Conservation (phyloP, 352 stramenopile species). For the Phytophthora fragariae region DNA sequence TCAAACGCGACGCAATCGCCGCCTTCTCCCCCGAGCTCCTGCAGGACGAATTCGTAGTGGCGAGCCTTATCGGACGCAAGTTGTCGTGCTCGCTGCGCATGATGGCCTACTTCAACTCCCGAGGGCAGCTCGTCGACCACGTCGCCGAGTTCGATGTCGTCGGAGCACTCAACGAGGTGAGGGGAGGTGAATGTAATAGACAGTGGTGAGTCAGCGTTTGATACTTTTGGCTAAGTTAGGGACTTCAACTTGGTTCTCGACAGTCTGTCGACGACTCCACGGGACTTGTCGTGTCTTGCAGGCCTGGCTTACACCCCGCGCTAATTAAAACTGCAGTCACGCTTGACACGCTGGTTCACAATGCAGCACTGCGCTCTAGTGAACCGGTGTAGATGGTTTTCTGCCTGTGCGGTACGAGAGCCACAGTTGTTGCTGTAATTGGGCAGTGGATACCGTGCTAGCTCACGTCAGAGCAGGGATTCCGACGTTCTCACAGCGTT, state of each 20-base stretch:
- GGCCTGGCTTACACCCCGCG: no score
- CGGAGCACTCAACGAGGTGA: conserved; percentile 17
- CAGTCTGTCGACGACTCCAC: no score
- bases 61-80: conserved; percentile 10
- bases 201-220: neutral
- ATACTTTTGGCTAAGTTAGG: no score
- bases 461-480: neutral
- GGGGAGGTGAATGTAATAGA: no score
- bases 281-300: no score
- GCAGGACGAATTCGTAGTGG: conserved; percentile 6
- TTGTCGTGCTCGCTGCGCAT: conserved; percentile 26
- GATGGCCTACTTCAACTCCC: conserved; percentile 38
- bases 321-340: no score
- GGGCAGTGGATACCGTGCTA: neutral
- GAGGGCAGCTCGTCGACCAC: conserved; percentile 30
- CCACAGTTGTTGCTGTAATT: neutral
- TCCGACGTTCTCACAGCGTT: neutral
- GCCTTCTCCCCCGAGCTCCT: conserved; percentile 9
- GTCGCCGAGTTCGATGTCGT: conserved; percentile 39
- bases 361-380: no score
- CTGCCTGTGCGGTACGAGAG: no score
- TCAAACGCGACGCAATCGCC: conserved; percentile 20
- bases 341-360: no score
- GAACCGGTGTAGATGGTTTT: no score
- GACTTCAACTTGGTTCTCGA: neutral